Base-by-base conservation (phyloP, 78 protist genomes). In the Dictyostelium firmibasis region DNA sequence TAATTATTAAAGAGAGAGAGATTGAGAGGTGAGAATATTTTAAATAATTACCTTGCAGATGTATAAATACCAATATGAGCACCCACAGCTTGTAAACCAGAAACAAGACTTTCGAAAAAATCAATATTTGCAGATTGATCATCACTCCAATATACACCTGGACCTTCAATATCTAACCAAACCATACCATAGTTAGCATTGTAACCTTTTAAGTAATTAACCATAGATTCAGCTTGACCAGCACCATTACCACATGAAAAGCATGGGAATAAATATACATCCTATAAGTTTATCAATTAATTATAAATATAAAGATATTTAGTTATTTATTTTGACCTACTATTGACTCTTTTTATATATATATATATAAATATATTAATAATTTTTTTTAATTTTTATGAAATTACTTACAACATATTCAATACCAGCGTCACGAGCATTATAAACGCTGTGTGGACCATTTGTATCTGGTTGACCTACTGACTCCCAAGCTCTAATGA, bases 91-190 rank as follows among this genome's bases (percentile, higher is more conserved):
- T 38, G 36, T 50, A 53, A 43, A 62, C 79, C 91, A 27, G 31
- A 2, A 25, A 94, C 44, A 33, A 95, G 4, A 25, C 53, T 87
- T n/a, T 85, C 20, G 25, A 95, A 62, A 84, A 92, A 85, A 7
- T 23, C 67, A 13, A 25, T 14, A 43, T 94, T 94, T 13, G 43
- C 76, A 1, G 23, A 38, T 50, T 36, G 69, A 27, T 29, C 27
- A 29, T 20, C 5, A 57, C 67, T 11, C 91, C 92, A 81, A 44
- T 72, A n/a, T n/a, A n/a, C n/a, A n/a, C n/a, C 88, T 14, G 47
- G 13, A 33, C 50, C 43, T 62, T 94, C 96, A 16, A 94, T 81
- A 64, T 94, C 96, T 44, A 94, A 64, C 96, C 96, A 94, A 18
- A 88, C 35, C 76, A 78, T 94, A 36, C 78, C 83, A 75, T 35